These are phyloP conservation scores for Sporobolomyces pararoseus DNA, from an alignment of 768 basidiomycete species.

Conservation along the genomic window DNA sequence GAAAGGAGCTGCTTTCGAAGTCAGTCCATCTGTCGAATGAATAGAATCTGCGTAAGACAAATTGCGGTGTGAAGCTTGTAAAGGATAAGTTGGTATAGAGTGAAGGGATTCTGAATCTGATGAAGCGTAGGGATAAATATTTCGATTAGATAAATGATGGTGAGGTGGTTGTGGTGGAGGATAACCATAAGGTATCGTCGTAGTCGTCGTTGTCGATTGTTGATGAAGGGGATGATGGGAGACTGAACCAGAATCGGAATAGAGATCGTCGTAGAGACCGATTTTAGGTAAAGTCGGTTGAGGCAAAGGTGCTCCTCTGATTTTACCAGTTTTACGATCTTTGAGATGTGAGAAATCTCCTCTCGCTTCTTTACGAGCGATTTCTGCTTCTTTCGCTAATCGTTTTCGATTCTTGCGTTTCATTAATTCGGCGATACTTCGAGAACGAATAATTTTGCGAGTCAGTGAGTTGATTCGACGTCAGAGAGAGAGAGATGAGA, in stretches of 20 bases:
- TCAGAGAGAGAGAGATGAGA: not conserved
- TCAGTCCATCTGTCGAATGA: slow-evolving; percentile 24
- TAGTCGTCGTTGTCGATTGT: not conserved
- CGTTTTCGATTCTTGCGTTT: slow-evolving; percentile 85
- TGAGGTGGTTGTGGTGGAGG: slow-evolving; percentile 1
- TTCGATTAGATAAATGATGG: slow-evolving; percentile 16
- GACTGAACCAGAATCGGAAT: slow-evolving; percentile 25
- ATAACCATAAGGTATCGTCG: slow-evolving; percentile 11
- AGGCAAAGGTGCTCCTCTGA: slow-evolving; percentile 71
- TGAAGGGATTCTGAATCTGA: slow-evolving; percentile 27
- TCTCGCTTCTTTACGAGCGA: slow-evolving; percentile 84
- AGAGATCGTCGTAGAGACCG: slow-evolving; percentile 60
- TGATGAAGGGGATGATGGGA: not conserved
- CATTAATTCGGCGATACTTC: slow-evolving; percentile 88
- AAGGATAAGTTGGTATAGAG: slow-evolving; percentile 1
- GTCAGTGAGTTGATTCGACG: not conserved
- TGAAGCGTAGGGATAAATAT: slow-evolving; percentile 6
- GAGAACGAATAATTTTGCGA: too few relatives aligned
- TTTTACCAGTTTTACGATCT: slow-evolving; percentile 78
- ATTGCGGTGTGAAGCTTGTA: slow-evolving; percentile 7
- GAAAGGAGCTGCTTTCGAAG: slow-evolving; percentile 14
- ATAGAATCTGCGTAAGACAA: slow-evolving; percentile 25
- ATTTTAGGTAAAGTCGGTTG: slow-evolving; percentile 94
- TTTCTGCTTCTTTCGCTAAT: slow-evolving; percentile 68
- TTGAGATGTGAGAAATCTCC: slow-evolving; percentile 87